A percentile compares a stretch with the other conserved stretches of the same genome.
These are phyloP conservation scores for Phlyctochytrium arcticum DNA, from an alignment of 192 early-diverging fungal genomes.

Conservation along the genomic window DNA sequence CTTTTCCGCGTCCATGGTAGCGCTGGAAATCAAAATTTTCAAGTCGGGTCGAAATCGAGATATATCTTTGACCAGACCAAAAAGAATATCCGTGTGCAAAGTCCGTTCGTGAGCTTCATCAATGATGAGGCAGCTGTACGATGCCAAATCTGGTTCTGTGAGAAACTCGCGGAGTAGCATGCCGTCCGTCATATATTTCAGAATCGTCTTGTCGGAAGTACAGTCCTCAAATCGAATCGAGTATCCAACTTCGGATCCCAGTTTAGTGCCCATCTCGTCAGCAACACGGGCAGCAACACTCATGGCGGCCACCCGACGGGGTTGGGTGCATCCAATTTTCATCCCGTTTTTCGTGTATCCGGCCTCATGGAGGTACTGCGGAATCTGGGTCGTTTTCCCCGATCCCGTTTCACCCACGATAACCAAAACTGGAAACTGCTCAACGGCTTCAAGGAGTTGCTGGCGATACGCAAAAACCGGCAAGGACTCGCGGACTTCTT, in stretches of 20 bases:
- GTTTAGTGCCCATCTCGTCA: slow-evolving; percentile 91
- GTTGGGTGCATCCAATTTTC: slow-evolving; percentile 97
- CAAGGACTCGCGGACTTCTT: slow-evolving; percentile 77
- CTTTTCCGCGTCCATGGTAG: slow-evolving; percentile 96
- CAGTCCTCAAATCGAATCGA: slow-evolving; percentile 98
- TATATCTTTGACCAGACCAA: slow-evolving; percentile 97
- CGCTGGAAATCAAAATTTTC: slow-evolving; percentile 92
- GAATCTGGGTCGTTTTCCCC: slow-evolving; percentile 98
- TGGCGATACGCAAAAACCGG: slow-evolving; percentile 88
- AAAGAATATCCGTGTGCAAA: slow-evolving; percentile 91
- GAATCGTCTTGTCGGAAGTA: slow-evolving; percentile 87
- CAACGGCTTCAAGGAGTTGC: slow-evolving; percentile 77
- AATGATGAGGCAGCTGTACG: slow-evolving; percentile 92
- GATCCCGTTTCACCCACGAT: slow-evolving; percentile 98
- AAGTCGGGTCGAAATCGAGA: slow-evolving; percentile 88
- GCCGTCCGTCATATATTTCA: slow-evolving; percentile 99
- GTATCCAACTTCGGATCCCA: slow-evolving; percentile 93
- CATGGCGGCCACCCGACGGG: slow-evolving; percentile 97
- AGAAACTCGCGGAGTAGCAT: slow-evolving; percentile 97
- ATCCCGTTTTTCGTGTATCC: slow-evolving; percentile 85
- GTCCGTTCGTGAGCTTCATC: slow-evolving; percentile 99
- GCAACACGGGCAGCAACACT: slow-evolving; percentile 95
- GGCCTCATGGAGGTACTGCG: slow-evolving; percentile 94
- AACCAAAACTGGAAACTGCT: slow-evolving; percentile 82
- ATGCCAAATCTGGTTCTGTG: slow-evolving; percentile 88